Evolutionary conservation across 352 stramenopile species (phyloP).

Genomic region (Thalassiosira ordinaria): DNA sequence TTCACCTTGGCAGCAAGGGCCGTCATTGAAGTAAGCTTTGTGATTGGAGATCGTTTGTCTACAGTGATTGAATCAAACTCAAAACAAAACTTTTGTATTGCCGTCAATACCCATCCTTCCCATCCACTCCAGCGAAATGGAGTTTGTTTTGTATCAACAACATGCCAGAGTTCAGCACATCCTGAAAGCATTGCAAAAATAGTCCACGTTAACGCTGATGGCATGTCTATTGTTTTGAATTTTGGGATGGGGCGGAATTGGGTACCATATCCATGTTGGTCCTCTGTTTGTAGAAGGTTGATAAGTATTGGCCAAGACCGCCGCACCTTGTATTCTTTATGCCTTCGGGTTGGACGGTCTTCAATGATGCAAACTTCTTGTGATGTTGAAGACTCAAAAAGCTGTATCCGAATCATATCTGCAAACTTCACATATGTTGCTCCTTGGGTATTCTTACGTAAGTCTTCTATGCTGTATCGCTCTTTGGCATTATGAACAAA

Average conservation of each 20-base stretch:
- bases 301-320: background rate
- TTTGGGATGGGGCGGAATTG: background rate
- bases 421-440: conserved; percentile 11
- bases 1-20: conserved; percentile 3
- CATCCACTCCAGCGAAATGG: conserved; percentile 9
- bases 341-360: background rate
- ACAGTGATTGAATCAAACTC: conserved; percentile 5
- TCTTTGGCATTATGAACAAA: conserved; percentile 8
- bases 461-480: conserved; percentile 1
- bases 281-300: background rate
- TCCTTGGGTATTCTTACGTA: conserved; percentile 7
- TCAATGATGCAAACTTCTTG: conserved; percentile 24
- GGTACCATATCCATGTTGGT: conserved; percentile 4
- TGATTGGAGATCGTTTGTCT: conserved; percentile 10
- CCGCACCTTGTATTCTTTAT: background rate
- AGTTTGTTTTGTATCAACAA: background rate
- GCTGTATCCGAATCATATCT: conserved; percentile 7
- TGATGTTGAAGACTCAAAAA: conserved; percentile 5
- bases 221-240: background rate
- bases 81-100: background rate
- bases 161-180: background rate
- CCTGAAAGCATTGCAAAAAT: conserved; percentile 1
- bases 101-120: background rate
- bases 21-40: conserved; percentile 1
- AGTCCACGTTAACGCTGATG: background rate